Base-by-base conservation (phyloP, 768 basidiomycete species). In the Tylopilus plumbeoviolaceoides region DNA sequence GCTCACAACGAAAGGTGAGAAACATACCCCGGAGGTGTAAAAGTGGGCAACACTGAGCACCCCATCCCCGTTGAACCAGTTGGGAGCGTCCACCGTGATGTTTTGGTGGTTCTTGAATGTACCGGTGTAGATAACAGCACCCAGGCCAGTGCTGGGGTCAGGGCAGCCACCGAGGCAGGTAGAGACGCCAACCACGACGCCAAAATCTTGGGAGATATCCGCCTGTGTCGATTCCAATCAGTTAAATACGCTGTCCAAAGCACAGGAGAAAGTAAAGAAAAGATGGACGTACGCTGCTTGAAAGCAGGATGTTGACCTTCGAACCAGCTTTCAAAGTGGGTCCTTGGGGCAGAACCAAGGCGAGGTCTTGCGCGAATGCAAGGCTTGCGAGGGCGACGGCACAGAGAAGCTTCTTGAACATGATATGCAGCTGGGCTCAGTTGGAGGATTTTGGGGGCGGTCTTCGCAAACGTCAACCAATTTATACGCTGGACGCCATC, bases 261-360 rank as follows among this genome's bases (percentile, higher is more conserved):
- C 7, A 30, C 7, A 10, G 23, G 28, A 5, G 23, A 23, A 23
- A 23, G 8, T 21, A 18, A 17, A 17, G 20, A 41, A 20, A 30
- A 8, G 5, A 27, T 21, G 14, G 3, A 63, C 77, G 14, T 50
- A 80, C 78, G 4, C 70, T 69, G 49, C 68, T 67, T 44, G 73
- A 71, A 9, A 81, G 55, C 50, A 74, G 64, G 1, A 81, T 66
- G 9, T 56, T 63, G 28, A 80, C 23, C 15, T 53, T 52, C 2
- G 60, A 50, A 18, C 76, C 76, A 21, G 70, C 63, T 1, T 31
- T 12, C 8, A 82, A 62, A 14, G 58, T 48, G 3, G 69, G 53
- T 6, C 69, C 71, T 1, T 50, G 18, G 2, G 81, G 81, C 4
- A 45, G 48, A 5, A 70, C 63, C 45, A 82, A 75, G 25, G 38